Evolutionary conservation across 305 asterid species (phyloP).

Genomic region (Ilex paraguariensis): DNA sequence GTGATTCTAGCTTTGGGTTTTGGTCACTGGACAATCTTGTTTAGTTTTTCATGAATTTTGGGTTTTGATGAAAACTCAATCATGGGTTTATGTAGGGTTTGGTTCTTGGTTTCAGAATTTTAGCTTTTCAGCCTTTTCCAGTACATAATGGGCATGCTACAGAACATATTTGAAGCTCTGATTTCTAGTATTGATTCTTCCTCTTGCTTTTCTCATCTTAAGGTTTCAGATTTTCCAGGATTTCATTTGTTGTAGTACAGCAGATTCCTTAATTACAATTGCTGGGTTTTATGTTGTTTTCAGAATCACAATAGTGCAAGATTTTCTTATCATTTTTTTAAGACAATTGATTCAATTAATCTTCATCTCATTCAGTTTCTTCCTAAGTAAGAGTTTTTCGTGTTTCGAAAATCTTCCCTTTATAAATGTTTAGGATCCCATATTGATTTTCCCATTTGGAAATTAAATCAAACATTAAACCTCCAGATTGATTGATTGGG

Average conservation of each 20-base stretch:
- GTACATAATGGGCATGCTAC: not conserved
- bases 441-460: not conserved
- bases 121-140: not conserved
- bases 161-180: not conserved
- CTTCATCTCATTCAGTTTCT: too few relatives aligned
- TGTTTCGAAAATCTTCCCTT: not conserved
- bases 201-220: not conserved
- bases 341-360: too few relatives aligned
- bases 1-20: constrained; percentile 5
- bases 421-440: not conserved
- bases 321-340: too few relatives aligned
- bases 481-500: not conserved
- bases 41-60: not conserved
- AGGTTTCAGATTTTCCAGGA: not conserved
- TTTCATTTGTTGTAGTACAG: not conserved
- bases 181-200: not conserved
- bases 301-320: too few relatives aligned
- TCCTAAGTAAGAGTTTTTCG: not conserved
- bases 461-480: not conserved
- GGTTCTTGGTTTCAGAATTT: not conserved
- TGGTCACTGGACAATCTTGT: constrained; percentile 4
- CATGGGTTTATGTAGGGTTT: not conserved
- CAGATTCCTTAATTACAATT: not conserved
- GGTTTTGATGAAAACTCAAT: not conserved
- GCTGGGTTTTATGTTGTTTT: not conserved